Percentiles rank a stretch among this genome's conserved stretches.
Evolutionary conservation across 2,329 filamentous ascomycete genomes (phyloP).

Genomic region (Alternaria sp.): DNA sequence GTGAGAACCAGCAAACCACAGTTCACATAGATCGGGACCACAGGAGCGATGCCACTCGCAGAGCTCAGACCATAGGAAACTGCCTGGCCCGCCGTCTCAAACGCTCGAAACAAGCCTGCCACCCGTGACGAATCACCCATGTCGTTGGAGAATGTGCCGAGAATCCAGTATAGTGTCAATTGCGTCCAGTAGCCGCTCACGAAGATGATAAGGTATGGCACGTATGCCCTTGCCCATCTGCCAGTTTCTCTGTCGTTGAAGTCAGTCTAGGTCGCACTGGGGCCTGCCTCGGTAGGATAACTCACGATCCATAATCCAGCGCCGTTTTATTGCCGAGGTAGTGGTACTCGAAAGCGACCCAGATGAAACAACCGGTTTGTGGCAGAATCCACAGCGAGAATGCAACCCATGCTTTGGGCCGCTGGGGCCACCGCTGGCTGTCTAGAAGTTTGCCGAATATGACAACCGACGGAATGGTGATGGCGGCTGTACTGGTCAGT

Average conservation of each 20-base stretch:
- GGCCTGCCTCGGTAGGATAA: neutral
- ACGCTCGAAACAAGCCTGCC: constrained; percentile 14
- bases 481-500: neutral
- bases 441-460: constrained; percentile 13
- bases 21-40: constrained; percentile 11
- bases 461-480: constrained; percentile 11
- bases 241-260: neutral
- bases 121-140: constrained; percentile 5
- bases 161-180: constrained; percentile 14
- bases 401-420: constrained; percentile 10
- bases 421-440: constrained; percentile 3
- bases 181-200: constrained; percentile 10
- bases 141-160: constrained; percentile 9
- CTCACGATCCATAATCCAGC: constrained; percentile 10
- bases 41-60: constrained; percentile 6
- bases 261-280: neutral
- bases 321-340: neutral
- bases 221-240: constrained; percentile 7
- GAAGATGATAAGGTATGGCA: constrained; percentile 12
- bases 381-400: constrained; percentile 6
- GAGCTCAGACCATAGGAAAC: constrained; percentile 16
- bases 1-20: constrained; percentile 5
- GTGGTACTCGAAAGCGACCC: constrained; percentile 13
- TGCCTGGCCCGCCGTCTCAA: constrained; percentile 14
- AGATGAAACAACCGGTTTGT: constrained; percentile 11